Conservation (phyloP, 495 filamentous ascomycete genomes). For the Gamarada debralockiae region DNA sequence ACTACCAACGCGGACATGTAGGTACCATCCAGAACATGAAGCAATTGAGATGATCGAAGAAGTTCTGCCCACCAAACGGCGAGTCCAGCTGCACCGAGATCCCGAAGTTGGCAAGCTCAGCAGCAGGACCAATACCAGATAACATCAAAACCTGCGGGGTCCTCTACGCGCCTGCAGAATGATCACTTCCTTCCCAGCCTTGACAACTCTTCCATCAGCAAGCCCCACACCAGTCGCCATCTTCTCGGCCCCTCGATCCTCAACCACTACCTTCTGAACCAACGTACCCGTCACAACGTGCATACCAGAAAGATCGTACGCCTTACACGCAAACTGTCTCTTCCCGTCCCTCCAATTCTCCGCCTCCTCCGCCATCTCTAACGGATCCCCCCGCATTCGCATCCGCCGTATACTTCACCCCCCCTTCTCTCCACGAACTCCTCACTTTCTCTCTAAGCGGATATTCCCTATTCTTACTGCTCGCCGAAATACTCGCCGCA, state of each 20-base stretch:
- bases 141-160: slow-evolving; percentile 16
- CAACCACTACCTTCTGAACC: background rate
- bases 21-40: slow-evolving; percentile 23
- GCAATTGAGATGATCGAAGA: slow-evolving; percentile 48
- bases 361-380: background rate
- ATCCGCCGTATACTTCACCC: slow-evolving; percentile 25
- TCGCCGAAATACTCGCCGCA: slow-evolving; percentile 1
- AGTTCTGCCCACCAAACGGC: slow-evolving; percentile 55
- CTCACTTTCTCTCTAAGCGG: slow-evolving; percentile 24
- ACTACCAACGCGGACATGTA: background rate
- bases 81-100: slow-evolving; percentile 51
- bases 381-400: background rate
- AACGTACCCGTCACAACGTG: background rate
- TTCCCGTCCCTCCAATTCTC: slow-evolving; percentile 3
- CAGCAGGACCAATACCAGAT: slow-evolving; percentile 15
- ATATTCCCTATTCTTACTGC: slow-evolving; percentile 23
- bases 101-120: slow-evolving; percentile 38
- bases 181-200: slow-evolving; percentile 10
- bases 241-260: background rate
- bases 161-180: slow-evolving; percentile 7
- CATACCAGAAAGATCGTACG: background rate
- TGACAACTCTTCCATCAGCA: background rate
- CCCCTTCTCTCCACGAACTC: slow-evolving; percentile 22
- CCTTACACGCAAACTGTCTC: background rate
- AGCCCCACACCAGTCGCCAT: background rate